Evolutionary conservation across 2,329 filamentous ascomycete genomes (phyloP).

Genomic region (Fusarium temperatum): DNA sequence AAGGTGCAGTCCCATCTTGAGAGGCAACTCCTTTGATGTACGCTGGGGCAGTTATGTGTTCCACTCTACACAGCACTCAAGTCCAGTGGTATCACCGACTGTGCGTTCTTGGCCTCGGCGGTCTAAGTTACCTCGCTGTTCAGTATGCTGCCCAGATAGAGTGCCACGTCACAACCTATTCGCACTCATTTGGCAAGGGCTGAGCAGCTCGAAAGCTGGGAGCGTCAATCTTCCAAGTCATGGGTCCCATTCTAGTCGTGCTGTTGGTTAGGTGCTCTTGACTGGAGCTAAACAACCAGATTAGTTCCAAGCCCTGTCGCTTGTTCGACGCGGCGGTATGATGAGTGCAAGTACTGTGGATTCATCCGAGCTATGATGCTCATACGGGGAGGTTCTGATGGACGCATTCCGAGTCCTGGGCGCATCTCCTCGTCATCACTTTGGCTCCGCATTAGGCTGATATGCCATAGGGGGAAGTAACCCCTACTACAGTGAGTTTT

Average conservation of each 20-base stretch:
- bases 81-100: neutral
- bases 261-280: neutral
- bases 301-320: fast-evolving
- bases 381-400: neutral
- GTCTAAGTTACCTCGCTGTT: neutral
- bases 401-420: no score
- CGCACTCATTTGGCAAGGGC: neutral
- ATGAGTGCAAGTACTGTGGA: fast-evolving
- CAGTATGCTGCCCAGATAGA: neutral
- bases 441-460: neutral
- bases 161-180: neutral
- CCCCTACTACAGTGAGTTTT: fast-evolving
- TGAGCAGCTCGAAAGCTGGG: no score
- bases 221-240: neutral
- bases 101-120: neutral
- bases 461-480: fast-evolving
- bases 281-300: fast-evolving
- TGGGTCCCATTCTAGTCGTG: neutral
- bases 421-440: no score
- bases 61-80: neutral
- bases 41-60: neutral
- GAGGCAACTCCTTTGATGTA: neutral
- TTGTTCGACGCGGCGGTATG: neutral
- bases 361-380: fast-evolving
- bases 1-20: neutral